phyloP scores from a whole-genome alignment of 2,329 filamentous ascomycete genomes.

The Curvularia eragrostidis region DNA sequence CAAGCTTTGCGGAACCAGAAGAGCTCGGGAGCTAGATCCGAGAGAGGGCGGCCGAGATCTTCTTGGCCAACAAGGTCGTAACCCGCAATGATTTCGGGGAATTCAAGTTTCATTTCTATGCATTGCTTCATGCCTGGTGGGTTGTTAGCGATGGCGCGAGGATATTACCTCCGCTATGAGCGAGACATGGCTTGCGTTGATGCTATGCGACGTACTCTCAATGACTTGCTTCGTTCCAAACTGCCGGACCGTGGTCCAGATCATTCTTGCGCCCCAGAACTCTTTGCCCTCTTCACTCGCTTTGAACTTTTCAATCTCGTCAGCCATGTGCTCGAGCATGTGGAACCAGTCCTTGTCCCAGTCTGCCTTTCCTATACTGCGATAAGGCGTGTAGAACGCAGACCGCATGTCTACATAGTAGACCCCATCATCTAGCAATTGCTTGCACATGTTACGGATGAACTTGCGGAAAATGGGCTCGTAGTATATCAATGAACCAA shows the following conservation, averaged over 20 bases:
- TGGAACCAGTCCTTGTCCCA: slow-evolving; percentile 72
- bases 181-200: not conserved
- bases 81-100: slow-evolving; percentile 80
- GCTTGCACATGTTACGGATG: slow-evolving; percentile 71
- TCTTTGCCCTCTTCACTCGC: slow-evolving; percentile 70
- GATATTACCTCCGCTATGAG: not conserved
- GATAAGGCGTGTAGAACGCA: slow-evolving; percentile 75
- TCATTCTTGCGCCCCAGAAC: slow-evolving; percentile 86
- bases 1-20: slow-evolving; percentile 95
- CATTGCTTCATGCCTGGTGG: slow-evolving; percentile 77
- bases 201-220: slow-evolving; percentile 57
- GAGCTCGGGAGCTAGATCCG: slow-evolving; percentile 79
- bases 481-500: slow-evolving; percentile 80
- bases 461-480: slow-evolving; percentile 87
- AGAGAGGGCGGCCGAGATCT: slow-evolving; percentile 76
- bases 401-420: slow-evolving; percentile 83
- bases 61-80: slow-evolving; percentile 93
- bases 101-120: slow-evolving; percentile 79
- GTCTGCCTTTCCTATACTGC: slow-evolving; percentile 66
- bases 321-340: slow-evolving; percentile 75
- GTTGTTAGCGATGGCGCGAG: not conserved
- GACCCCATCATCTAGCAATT: slow-evolving; percentile 80
- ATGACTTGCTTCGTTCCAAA: slow-evolving; percentile 70
- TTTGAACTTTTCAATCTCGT: slow-evolving; percentile 81
- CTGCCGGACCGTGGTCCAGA: slow-evolving; percentile 79